A percentile compares a stretch with the other conserved stretches of the same genome.
Conservation (phyloP, 75 land plant genomes). For the Larix kaempferi region DNA sequence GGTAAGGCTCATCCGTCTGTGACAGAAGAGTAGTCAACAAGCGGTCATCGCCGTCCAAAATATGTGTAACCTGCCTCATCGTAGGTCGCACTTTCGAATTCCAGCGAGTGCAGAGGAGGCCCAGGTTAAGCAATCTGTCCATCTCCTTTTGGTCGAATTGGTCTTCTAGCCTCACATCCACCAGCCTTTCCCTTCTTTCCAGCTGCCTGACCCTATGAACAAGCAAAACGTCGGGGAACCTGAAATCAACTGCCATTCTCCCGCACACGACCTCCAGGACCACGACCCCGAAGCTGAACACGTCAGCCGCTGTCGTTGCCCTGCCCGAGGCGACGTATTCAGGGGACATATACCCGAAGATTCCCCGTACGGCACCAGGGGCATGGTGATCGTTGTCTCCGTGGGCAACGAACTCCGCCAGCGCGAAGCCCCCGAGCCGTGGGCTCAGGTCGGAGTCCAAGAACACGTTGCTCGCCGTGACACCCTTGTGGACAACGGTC, state of each 20-base stretch:
- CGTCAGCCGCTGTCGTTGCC: conserved; percentile 41
- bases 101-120: conserved; percentile 39
- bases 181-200: neutral
- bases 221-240: neutral
- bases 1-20: conserved; percentile 17
- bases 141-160: conserved; percentile 30
- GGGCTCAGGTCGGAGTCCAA: conserved; percentile 67
- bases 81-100: conserved; percentile 43
- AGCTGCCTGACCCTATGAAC: neutral
- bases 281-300: conserved; percentile 12
- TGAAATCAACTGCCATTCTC: conserved; percentile 8
- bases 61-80: conserved; percentile 55
- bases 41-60: conserved; percentile 50
- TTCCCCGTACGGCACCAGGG: conserved; percentile 48
- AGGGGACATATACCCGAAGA: conserved; percentile 93
- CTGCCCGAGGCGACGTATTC: conserved; percentile 64
- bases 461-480: conserved; percentile 63
- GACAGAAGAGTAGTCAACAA: conserved; percentile 2
- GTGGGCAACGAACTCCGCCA: conserved; percentile 68
- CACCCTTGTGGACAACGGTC: conserved; percentile 69
- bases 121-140: conserved; percentile 38
- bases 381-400: conserved; percentile 22
- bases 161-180: conserved; percentile 24
- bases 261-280: conserved; percentile 11
- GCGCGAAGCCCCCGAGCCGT: conserved; percentile 69